Evolutionary conservation across 768 basidiomycete genomes (phyloP), one percentile per base, ranked within the genome.

Genomic region (Crassisporium funariophilum): DNA sequence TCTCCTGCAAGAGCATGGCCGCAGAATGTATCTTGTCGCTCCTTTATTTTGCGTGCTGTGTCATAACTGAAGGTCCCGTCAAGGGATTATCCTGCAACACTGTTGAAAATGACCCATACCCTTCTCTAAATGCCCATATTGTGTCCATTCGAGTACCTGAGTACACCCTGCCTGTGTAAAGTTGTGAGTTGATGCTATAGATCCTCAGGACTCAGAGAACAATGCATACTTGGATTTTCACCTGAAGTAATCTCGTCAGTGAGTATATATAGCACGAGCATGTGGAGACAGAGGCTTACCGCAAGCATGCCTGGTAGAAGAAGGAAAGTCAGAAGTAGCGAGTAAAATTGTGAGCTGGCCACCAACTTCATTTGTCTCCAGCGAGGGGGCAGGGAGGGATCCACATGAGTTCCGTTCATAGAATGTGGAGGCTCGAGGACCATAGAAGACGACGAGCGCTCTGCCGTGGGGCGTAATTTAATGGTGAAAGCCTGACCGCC

Each of bases 401-500:
- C 68, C 24, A 65, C 52, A 10, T 58, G 65, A 5, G 79, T 66
- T 19, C 62, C 66, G 56, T 84, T 79, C 62, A 78, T 43, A 37
- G 63, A 53, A 48, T 65, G 65, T 9, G 91, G 91, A 21, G 89
- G 84, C 52, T 95, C 92, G 17, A 95, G 69, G 4, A 91, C 66
- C 82, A 89, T 84, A 3, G 86, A 81, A 11, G 81, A 78, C 3
- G 88, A 77, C 0, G 87, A 84, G 23, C 83, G 77, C 53, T 89
- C 88, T 15, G 71, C 53, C 0, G 90, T 92, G 46, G 80, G 78
- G 29, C 92, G 77, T 13, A 88, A 67, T 64, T 94, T 94, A 57
- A 94, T 81, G 39, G 83, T 77, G 59, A 91, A 94, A 0, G 88
- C 90, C 60, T 92, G 90, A 8, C 91, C 91, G 40, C 87, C 88